Evolutionary conservation across 192 early-diverging fungal species (phyloP), one percentile per base, ranked within the genome.

Genomic region (Kappamyces sp.): DNA sequence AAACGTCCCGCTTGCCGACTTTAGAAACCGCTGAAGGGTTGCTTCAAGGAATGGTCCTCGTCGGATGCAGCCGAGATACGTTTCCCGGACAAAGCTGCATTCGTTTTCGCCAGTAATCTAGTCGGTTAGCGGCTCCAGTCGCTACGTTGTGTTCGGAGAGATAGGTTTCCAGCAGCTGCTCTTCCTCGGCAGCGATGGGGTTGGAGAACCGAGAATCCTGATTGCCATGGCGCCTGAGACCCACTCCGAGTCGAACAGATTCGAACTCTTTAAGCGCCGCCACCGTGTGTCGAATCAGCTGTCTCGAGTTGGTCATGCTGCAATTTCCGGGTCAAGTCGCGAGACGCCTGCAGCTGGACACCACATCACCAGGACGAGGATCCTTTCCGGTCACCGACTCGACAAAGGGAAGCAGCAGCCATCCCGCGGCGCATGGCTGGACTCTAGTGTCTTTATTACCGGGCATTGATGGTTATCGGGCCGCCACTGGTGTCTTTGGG

Each of bases 31-130:
- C 2, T 49, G 46, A 12, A 75, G 37, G 4, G 72, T 67, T 45
- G 71, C 76, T 60, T 74, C 65, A 46, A 78, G 61, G 1, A 65
- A 45, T 51, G 55, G 54, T 34, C 59, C 41, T 47, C 74, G 54
- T 32, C 76, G 7, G 29, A 75, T 64, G 45, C 71, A 73, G 31
- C 76, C 76, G 36, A 70, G 47, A 12, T 73, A 54, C 1, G 60
- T 64, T 46, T 78, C 76, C 34, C 54, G 59, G 6, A 78, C 49
- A 59, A 78, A 75, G 1, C 62, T 47, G 6, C 50, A 32, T 8
- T 72, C 72, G 8, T 12, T 45, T 38, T 66, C 55, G 32, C 45
- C 57, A 5, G 14, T 40, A 39, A 73, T 64, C 68, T 68, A 34
- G 1, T 40, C 30, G 9, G 8, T 31, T 15, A 54, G 49, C 12